Base-by-base conservation (phyloP, 257 asterid species). In the Solanum sitiens region DNA sequence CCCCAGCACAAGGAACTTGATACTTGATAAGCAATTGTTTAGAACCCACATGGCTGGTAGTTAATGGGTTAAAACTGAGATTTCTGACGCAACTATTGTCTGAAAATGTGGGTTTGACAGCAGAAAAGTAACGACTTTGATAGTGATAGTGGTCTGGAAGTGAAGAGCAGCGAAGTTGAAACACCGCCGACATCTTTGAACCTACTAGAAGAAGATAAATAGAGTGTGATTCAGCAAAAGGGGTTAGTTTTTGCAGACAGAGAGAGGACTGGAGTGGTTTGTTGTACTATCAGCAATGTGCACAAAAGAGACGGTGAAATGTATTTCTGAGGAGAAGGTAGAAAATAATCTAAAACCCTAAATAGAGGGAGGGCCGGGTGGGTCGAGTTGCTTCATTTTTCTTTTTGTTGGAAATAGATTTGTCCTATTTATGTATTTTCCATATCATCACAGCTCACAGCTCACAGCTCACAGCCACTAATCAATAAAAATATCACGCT, bases 91-190 rank as follows among this genome's bases (percentile, higher is more conserved):
- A 56, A 20, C 8, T 50, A 4, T 23, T 27, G 16, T 77, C 70
- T 9, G 74, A 47, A 86, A 72, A 50, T 77, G 23, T 12, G 42
- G 84, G 35, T 27, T 30, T 42, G 70, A 20, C 20, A 50, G 21
- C 84, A 73, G 74, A 73, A 86, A 86, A 23, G 47, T 13, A 11
- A 33, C 32, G 74, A 14, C 16, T 53, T 42, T 50, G 88, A 44
- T n/a, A 47, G 73, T 30, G 88, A 53, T 37, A 73, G 42, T 63
- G 88, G 65, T 40, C 33, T 18, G 91, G 65, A 37, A 90, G 84
- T 21, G 91, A 87, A 83, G 87, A 88, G 87, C 70, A 89, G 16
- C 91, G 91, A 45, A 89, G 92, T 88, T 87, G 93, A 68, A 90
- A 56, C 90, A 85, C 68, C 45, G 86, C 85, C 44, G 91, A 87